Evolutionary conservation across 2,329 filamentous ascomycete genomes (phyloP).

Genomic region (Pseudocercospora cruenta): DNA sequence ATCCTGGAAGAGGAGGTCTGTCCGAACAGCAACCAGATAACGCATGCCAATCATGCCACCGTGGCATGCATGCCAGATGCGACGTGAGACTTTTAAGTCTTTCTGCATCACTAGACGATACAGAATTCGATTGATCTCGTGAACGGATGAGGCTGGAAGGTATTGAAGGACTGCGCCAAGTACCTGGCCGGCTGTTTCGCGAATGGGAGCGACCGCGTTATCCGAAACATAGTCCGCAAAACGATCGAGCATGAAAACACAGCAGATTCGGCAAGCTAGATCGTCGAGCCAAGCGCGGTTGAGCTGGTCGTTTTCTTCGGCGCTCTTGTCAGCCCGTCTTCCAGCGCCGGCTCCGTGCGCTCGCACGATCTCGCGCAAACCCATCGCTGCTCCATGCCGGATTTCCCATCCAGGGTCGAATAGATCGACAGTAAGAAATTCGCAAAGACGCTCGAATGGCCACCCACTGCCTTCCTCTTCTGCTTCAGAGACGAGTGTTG

Average conservation of each 20-base stretch:
- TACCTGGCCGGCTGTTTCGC: conserved; percentile 93
- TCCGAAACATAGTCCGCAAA: conserved; percentile 98
- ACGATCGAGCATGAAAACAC: conserved; percentile 93
- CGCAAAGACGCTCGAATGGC: conserved; percentile 92
- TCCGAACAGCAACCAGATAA: conserved; percentile 93
- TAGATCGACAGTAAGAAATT: conserved; percentile 89
- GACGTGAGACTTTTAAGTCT: conserved; percentile 71
- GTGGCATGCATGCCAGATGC: conserved; percentile 93
- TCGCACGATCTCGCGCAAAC: conserved; percentile 84
- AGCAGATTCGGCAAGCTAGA: conserved; percentile 89
- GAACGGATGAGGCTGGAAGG: conserved; percentile 76
- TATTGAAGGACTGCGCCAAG: conserved; percentile 87
- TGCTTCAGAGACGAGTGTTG: conserved; percentile 77
- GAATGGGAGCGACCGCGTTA: conserved; percentile 92
- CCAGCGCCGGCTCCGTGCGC: conserved; percentile 92
- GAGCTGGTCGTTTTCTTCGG: conserved; percentile 73
- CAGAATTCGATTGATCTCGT: conserved; percentile 80
- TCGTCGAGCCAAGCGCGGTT: conserved; percentile 92
- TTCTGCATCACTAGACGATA: conserved; percentile 91
- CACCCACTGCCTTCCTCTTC: conserved; percentile 80
- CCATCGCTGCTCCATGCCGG: conserved; percentile 94
- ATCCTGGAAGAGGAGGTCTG: conserved; percentile 85
- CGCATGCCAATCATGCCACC: conserved; percentile 96
- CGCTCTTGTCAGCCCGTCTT: conserved; percentile 69
- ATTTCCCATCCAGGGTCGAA: conserved; percentile 96